Evolutionary conservation across 495 filamentous ascomycete species (phyloP), one percentile per base, ranked within the genome.

Genomic region (Barbatosphaeria neglecta): DNA sequence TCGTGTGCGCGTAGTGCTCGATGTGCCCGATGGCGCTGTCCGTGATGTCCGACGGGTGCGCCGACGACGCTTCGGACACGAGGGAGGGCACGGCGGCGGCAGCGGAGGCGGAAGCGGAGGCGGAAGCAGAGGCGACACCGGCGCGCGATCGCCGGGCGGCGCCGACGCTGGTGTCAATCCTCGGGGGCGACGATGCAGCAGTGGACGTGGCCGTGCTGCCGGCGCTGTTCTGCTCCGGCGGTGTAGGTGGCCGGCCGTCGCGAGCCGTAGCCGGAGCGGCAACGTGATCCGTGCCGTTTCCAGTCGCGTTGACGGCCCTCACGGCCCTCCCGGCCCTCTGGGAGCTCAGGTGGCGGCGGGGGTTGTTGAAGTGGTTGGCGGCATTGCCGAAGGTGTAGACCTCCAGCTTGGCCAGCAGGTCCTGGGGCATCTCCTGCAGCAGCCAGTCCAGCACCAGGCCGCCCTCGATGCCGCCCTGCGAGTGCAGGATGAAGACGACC

Each of bases 331-430:
- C n/a, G 1, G 25, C 33, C 9, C 41, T 42, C 24, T 62, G 61
- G 2, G 54, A 56, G 16, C 45, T 37, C 13, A 54, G 25, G 27
- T 60, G 55, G 4, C 67, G 67, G 50, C 74, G 76, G 4, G 87
- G 87, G 49, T 90, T 89, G 61, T 89, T 90, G 59, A 90, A 94
- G 60, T 92, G 87, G 52, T 89, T 90, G 2, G 87, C 84, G 6
- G 86, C 86, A 46, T 77, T 81, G 8, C 85, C 87, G 54, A 93
- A 94, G 0, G 87, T 92, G 61, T 90, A 92, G 11, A 92, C 77
- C 57, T 93, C 88, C 10, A 93, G 69, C 45, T 84, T 81, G 0
- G 68, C 59, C 16, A 90, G 67, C 1, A 81, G 61, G 37, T 81
- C 72, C 25, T 81, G 77, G 0, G 84, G 81, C 0, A 92, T 58